Evolutionary conservation across 208 protist genomes (phyloP).

Genomic region (Acanthamoeba divionensis): DNA sequence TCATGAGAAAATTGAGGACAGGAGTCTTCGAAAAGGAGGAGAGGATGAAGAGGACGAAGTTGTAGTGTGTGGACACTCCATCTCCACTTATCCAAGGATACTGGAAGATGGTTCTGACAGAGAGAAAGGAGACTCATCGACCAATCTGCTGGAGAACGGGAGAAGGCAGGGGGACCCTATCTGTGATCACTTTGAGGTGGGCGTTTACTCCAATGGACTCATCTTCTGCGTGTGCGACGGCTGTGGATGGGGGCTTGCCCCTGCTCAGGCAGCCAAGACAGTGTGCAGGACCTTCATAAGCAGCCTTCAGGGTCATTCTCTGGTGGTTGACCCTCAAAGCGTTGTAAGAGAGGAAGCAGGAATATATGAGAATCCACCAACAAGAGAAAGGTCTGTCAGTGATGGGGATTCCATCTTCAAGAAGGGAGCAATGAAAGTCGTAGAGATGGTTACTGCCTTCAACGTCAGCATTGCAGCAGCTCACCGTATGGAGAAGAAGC

Average conservation of each 20-base stretch:
- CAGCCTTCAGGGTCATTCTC: not conserved
- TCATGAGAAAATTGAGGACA: not conserved
- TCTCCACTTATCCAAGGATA: constrained; percentile 27
- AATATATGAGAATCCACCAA: too few species aligned
- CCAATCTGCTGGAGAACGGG: too few species aligned
- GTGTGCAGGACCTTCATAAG: not conserved
- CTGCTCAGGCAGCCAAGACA: not conserved
- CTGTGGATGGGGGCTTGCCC: not conserved
- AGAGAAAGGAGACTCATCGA: too few species aligned
- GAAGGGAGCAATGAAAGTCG: too few species aligned
- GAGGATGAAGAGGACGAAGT: not conserved
- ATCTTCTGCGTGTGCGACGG: constrained; percentile 49
- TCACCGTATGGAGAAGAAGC: too few species aligned
- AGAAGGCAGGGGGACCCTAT: constrained; percentile 47
- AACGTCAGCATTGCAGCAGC: too few species aligned
- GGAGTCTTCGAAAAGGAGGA: not conserved
- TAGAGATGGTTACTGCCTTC: too few species aligned
- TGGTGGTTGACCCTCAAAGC: too few species aligned
- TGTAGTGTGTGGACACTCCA: not conserved
- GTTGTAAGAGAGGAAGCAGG: too few species aligned
- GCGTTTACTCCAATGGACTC: not conserved
- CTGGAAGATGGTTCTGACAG: not conserved
- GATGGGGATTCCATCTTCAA: too few species aligned
- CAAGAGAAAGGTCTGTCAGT: too few species aligned
- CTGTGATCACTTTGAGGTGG: constrained; percentile 7